Evolutionary conservation across 257 asterid genomes (phyloP), one percentile per base, ranked within the genome.

Genomic region (Agastache rugosa): DNA sequence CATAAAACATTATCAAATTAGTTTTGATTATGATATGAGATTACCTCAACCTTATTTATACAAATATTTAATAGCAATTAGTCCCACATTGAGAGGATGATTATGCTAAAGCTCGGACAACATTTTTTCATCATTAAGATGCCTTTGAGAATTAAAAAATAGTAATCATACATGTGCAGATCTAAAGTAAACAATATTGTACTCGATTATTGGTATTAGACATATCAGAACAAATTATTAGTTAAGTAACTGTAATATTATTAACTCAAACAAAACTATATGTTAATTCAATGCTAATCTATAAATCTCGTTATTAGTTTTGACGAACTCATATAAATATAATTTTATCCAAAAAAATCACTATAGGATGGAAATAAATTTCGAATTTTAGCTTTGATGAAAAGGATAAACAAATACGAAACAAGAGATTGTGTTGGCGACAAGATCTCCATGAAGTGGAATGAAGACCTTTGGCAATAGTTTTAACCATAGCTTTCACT

Each of bases 351-450:
- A 8, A n/a, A 9, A 34, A 9, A 8, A 34, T 37, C 11, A 37
- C 11, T 6, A n/a, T 7, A 51, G 17, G 15, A 22, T 6, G 11
- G 15, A 65, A 15, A 11, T 23, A 66, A 15, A 66, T 66, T 65
- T 12, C 14, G 25, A 17, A 44, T 66, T 19, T 23, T 22, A 20
- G 29, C 5, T 4, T 23, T 12, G 29, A 4, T 35, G n/a, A 17
- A 60, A 47, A 11, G 48, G 72, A 53, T 66, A 51, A 53, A 35
- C 1, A 60, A 72, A 61, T 29, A 8, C 42, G 41, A 34, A 25
- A 48, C 8, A 63, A 50, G 19, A 53, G 72, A 51, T 51, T 50
- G 41, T n/a, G 15, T 35, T 12, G 64, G 55, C 29, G 65, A 72
- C 77, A 72, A 45, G 19, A 17, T 27, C 63, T 50, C 8, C 71